A percentile compares a stretch with the other conserved stretches of the same genome.
These are phyloP conservation scores for Xylaria hypoxylon DNA, from an alignment of 2,329 filamentous ascomycete species.

Conservation along the genomic window DNA sequence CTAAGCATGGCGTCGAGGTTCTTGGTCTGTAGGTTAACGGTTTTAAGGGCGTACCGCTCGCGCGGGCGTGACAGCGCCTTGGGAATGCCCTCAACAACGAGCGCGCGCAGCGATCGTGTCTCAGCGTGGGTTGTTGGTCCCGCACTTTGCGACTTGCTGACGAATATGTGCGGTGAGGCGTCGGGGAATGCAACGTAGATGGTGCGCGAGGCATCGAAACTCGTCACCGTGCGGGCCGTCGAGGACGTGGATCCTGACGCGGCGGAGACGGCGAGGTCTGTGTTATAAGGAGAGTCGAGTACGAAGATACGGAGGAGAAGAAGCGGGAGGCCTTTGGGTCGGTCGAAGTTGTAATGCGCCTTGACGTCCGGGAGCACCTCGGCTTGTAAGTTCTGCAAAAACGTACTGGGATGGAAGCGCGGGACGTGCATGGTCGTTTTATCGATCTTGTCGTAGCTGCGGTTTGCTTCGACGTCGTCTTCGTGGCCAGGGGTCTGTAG, in stretches of 20 bases:
- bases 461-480: constrained; percentile 52
- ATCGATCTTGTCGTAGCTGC: constrained; percentile 54
- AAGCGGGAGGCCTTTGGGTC: constrained; percentile 75
- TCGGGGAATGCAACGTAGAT: constrained; percentile 87
- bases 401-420: constrained; percentile 83
- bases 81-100: constrained; percentile 83
- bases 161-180: constrained; percentile 79
- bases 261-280: constrained; percentile 60
- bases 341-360: constrained; percentile 83
- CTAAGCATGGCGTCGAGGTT: constrained; percentile 77
- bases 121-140: constrained; percentile 61
- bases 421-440: constrained; percentile 66
- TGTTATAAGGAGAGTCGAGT: constrained; percentile 83
- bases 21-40: constrained; percentile 76
- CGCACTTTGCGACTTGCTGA: constrained; percentile 63
- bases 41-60: constrained; percentile 75
- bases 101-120: constrained; percentile 72
- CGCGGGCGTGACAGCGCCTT: constrained; percentile 83
- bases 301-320: constrained; percentile 83
- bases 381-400: constrained; percentile 78
- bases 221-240: constrained; percentile 51
- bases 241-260: constrained; percentile 28
- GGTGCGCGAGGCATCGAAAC: constrained; percentile 74
- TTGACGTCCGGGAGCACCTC: constrained; percentile 84
- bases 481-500: constrained; percentile 57